A percentile compares a stretch with the other conserved stretches of the same genome.
These are phyloP conservation scores for Botrytis paeoniae DNA, from an alignment of 2,329 filamentous ascomycete species.

Conservation along the genomic window DNA sequence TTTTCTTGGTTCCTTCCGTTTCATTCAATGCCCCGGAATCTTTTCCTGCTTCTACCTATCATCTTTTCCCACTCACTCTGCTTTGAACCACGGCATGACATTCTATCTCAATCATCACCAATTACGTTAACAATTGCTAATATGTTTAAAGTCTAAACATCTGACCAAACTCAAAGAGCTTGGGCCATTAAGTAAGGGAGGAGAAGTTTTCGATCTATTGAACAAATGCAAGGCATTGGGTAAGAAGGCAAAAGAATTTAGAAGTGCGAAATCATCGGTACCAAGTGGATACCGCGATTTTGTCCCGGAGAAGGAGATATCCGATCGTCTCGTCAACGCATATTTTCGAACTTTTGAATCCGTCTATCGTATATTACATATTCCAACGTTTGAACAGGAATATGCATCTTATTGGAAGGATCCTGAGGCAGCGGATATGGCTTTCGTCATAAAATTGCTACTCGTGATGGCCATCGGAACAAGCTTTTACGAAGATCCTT, in stretches of 20 bases:
- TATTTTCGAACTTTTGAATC: slow-evolving; percentile 45
- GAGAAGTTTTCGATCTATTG: slow-evolving; percentile 19
- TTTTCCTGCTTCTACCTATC: not conserved
- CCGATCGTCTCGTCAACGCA: slow-evolving; percentile 40
- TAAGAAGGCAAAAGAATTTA: slow-evolving; percentile 20
- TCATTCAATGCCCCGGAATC: too few species aligned
- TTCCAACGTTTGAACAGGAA: slow-evolving; percentile 44
- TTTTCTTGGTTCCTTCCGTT: not conserved
- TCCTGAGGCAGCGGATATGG: slow-evolving; percentile 17
- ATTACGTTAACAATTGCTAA: not conserved
- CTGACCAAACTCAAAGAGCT: slow-evolving; percentile 14
- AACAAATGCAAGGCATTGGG: slow-evolving; percentile 24
- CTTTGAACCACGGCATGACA: not conserved
- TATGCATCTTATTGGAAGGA: slow-evolving; percentile 43
- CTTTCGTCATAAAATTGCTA: slow-evolving; percentile 24
- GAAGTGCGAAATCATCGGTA: slow-evolving; percentile 6
- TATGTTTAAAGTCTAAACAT: slow-evolving; percentile 15
- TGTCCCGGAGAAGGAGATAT: slow-evolving; percentile 20
- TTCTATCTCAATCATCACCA: not conserved
- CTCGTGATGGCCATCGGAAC: slow-evolving; percentile 25
- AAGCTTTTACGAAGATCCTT: slow-evolving; percentile 23
- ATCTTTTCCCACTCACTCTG: not conserved
- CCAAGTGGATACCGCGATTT: slow-evolving; percentile 16
- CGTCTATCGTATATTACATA: slow-evolving; percentile 46
- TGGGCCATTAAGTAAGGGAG: slow-evolving; percentile 3